Evolutionary conservation across 2,329 filamentous ascomycete genomes (phyloP), one percentile per base, ranked within the genome.

Genomic region (Tolypocladium ovalisporum): DNA sequence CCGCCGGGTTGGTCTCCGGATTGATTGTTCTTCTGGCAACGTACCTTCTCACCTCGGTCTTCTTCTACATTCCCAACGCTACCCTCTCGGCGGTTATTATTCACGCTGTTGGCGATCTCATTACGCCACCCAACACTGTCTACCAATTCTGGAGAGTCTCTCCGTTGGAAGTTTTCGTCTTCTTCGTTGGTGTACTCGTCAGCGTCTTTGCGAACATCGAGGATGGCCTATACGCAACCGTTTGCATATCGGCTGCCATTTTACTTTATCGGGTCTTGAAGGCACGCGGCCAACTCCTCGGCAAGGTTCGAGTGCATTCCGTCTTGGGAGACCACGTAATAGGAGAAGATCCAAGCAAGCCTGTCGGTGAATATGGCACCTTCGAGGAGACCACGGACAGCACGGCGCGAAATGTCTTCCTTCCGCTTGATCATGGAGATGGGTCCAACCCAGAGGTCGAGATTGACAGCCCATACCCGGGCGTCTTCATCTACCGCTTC

Each of bases 121-220:
- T 97, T 69, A 96, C 92, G 0, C 86, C 90, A 0, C 93, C 93
- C 5, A 91, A 96, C 69, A 92, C 88, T 0, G 81, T 97, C 15
- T 96, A 96, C 71, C 88, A 94, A 66, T 99, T 97, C 75, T 99
- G 93, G 93, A 83, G 86, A 47, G 89, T 96, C 7, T 94, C 90
- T 0, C 94, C 94, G 0, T 69, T 97, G 2, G 94, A 99, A 69
- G 89, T 95, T 0, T 65, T 94, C 54, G 91, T 97, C 68, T 99
- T 97, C 79, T 93, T 97, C 65, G 82, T 89, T 15, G 94, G 94
- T 71, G 92, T 99, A 1, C 73, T 97, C 36, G 88, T 97, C 54
- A 96, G 91, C 0, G 73, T 99, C 51, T 97, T 99, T 74, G 80
- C 84, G 4, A 85, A 81, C 36, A 97, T 99, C 60, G 94, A 99